These are phyloP conservation scores for Debaryomyces robertsiae DNA, from an alignment of 1,139 yeast species.

Conservation along the genomic window DNA sequence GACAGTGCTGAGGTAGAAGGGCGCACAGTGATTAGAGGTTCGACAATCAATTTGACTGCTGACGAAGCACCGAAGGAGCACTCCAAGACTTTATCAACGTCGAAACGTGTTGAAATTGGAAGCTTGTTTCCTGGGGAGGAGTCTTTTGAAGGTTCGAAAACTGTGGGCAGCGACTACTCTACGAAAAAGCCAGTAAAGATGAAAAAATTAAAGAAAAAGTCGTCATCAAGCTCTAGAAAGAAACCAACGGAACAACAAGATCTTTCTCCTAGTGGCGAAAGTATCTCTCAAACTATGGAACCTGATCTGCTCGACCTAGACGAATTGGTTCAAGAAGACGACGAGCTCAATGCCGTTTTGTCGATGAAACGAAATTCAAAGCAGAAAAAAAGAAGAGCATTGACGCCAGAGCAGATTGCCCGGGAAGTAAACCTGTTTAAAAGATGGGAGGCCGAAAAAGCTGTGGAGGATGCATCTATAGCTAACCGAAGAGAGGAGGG, in stretches of 20 bases:
- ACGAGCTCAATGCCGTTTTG: constrained; percentile 48
- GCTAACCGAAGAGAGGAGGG: constrained; percentile 6
- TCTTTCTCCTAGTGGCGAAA: constrained; percentile 21
- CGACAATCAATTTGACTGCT: constrained; percentile 13
- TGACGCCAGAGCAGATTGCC: constrained; percentile 52
- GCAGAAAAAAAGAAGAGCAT: constrained; percentile 28
- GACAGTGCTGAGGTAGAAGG: constrained; percentile 19
- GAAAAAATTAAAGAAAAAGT: constrained; percentile 46
- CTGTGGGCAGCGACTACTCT: constrained; percentile 10
- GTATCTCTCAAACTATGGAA: constrained; percentile 30
- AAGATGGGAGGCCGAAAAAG: constrained; percentile 33
- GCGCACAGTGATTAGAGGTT: constrained; percentile 15
- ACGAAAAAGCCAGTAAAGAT: constrained; percentile 43
- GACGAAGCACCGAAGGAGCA: constrained; percentile 11
- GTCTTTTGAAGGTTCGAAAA: constrained; percentile 21
- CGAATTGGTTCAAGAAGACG: constrained; percentile 42
- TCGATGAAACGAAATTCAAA: constrained; percentile 42
- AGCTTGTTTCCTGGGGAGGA: constrained; percentile 32
- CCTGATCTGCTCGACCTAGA: constrained; percentile 25
- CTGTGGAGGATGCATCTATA: constrained; percentile 21
- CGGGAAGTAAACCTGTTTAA: constrained; percentile 40
- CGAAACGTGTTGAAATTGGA: constrained; percentile 8
- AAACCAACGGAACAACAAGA: constrained; percentile 7
- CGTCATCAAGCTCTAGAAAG: constrained; percentile 16
- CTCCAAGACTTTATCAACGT: constrained; percentile 6